Percentiles rank a stretch among this genome's conserved stretches.
Evolutionary conservation across 2,329 filamentous ascomycete species (phyloP).

Genomic region (Colletotrichum sp.): DNA sequence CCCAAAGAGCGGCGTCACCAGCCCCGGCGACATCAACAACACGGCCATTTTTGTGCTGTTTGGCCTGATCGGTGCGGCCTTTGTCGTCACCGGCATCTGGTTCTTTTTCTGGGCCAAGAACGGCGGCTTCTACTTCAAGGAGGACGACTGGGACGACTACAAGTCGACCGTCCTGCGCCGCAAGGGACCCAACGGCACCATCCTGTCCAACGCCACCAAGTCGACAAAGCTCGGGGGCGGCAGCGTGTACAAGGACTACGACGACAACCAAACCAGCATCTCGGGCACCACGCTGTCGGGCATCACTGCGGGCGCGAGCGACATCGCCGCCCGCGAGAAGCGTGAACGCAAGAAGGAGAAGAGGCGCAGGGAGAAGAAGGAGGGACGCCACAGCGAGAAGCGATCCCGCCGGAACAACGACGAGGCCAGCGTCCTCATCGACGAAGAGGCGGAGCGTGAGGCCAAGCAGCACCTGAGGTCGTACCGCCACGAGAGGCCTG

Average conservation of each 20-base stretch:
- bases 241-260: slow-evolving; percentile 79
- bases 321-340: slow-evolving; percentile 60
- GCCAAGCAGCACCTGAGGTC: slow-evolving; percentile 74
- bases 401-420: slow-evolving; percentile 30
- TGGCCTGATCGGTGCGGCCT: slow-evolving; percentile 77
- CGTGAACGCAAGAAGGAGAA: slow-evolving; percentile 58
- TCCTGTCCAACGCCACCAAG: slow-evolving; percentile 81
- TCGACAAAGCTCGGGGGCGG: slow-evolving; percentile 87
- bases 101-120: slow-evolving; percentile 99
- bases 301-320: slow-evolving; percentile 62
- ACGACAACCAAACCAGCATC: slow-evolving; percentile 50
- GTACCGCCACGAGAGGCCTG: slow-evolving; percentile 87
- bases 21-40: slow-evolving; percentile 65
- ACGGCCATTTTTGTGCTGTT: slow-evolving; percentile 84
- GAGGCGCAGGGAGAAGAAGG: slow-evolving; percentile 44
- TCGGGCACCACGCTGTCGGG: slow-evolving; percentile 57
- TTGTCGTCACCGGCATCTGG: slow-evolving; percentile 83
- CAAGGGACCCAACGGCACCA: slow-evolving; percentile 86
- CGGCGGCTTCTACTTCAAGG: slow-evolving; percentile 85
- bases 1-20: slow-evolving; percentile 53
- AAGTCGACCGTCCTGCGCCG: slow-evolving; percentile 91
- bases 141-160: slow-evolving; percentile 97
- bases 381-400: slow-evolving; percentile 36
- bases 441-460: slow-evolving; percentile 67
- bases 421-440: slow-evolving; percentile 59